Conservation (phyloP, 805 yeast genomes). For the Cyberlindnera bimundalis region DNA sequence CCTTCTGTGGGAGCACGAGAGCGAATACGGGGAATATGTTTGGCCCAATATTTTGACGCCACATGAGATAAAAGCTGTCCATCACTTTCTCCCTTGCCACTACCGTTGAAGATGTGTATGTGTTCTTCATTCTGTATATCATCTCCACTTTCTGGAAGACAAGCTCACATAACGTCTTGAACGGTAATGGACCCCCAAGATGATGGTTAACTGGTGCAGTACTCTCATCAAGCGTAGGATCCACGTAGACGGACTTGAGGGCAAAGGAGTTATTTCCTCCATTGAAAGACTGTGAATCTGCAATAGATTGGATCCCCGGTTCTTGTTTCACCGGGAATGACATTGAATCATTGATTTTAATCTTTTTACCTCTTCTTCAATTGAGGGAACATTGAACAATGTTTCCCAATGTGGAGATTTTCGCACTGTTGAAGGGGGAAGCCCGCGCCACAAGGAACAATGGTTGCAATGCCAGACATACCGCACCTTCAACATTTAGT, state of each 20-base stretch:
- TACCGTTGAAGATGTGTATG: background rate
- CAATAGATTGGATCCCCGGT: background rate
- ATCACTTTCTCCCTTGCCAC: conserved; percentile 25
- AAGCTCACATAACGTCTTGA: conserved; percentile 6
- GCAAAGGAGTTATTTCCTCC: background rate
- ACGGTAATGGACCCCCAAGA: background rate
- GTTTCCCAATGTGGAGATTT: background rate
- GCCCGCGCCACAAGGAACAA: background rate
- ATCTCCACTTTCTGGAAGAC: conserved; percentile 15
- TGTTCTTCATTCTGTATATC: background rate
- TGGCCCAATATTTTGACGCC: conserved; percentile 54
- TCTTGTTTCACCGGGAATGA: too few relatives aligned
- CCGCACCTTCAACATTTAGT: too few relatives aligned
- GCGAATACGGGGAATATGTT: conserved; percentile 67
- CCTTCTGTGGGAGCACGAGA: conserved; percentile 61
- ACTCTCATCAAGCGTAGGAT: conserved; percentile 6
- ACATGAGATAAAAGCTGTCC: conserved; percentile 40
- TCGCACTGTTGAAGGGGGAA: conserved; percentile 1
- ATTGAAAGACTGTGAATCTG: conserved; percentile 1
- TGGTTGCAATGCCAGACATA: too few relatives aligned
- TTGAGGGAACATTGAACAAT: too few relatives aligned
- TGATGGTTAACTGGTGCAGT: conserved; percentile 2
- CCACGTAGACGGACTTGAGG: background rate
- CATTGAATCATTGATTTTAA: too few relatives aligned
- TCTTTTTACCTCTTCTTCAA: too few relatives aligned